phyloP scores from a whole-genome alignment of 257 asterid species.

The Solanum rostratum region DNA sequence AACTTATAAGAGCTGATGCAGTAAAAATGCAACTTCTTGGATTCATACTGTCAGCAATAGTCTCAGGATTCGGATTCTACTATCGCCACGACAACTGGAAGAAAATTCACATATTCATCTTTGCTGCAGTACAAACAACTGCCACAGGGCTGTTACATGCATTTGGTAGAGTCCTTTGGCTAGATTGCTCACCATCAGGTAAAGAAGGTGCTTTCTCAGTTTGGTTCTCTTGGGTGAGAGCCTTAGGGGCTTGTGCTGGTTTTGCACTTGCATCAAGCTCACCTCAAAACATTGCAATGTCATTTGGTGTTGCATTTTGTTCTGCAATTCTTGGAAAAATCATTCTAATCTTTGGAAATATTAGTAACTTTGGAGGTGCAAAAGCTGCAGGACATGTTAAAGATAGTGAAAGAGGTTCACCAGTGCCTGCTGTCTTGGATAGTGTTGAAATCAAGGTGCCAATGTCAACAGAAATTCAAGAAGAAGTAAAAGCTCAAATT shows the following conservation, averaged over 20 bases:
- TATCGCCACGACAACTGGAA: slow-evolving; percentile 40
- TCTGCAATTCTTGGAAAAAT: slow-evolving; percentile 44
- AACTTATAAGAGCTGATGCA: slow-evolving; percentile 47
- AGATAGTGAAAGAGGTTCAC: slow-evolving; percentile 33
- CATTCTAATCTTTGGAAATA: slow-evolving; percentile 62
- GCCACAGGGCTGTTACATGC: slow-evolving; percentile 71
- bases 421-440: slow-evolving; percentile 25
- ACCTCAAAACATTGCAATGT: slow-evolving; percentile 42
- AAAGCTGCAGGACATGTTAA: slow-evolving; percentile 67
- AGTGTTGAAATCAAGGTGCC: slow-evolving; percentile 19
- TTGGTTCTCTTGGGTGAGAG: slow-evolving; percentile 79
- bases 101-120: slow-evolving; percentile 33
- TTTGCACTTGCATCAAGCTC: slow-evolving; percentile 52
- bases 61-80: slow-evolving; percentile 80
- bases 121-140: slow-evolving; percentile 63
- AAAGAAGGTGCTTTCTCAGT: slow-evolving; percentile 85
- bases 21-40: slow-evolving; percentile 93
- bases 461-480: slow-evolving; percentile 10
- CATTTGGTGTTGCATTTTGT: slow-evolving; percentile 58
- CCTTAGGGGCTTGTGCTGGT: slow-evolving; percentile 59
- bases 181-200: slow-evolving; percentile 81
- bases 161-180: slow-evolving; percentile 64
- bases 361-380: slow-evolving; percentile 76
- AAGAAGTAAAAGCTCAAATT: slow-evolving; percentile 10
- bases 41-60: slow-evolving; percentile 40